Percentiles rank a stretch among this genome's conserved stretches.
Conservation (phyloP, 2,329 filamentous ascomycete species). For the Zymoseptoria passerinii region DNA sequence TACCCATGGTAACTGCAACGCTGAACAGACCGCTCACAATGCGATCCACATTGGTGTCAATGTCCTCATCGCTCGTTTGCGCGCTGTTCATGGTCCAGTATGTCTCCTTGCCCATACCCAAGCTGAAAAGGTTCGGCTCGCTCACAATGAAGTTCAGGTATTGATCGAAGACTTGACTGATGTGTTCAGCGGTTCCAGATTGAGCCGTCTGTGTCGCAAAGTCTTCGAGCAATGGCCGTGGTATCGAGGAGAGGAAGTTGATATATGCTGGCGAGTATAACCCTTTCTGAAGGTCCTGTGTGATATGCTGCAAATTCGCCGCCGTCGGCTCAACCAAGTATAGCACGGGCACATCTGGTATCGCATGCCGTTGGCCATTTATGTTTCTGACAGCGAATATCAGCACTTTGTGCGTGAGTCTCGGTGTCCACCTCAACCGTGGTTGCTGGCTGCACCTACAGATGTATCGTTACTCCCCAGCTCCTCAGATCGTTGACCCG, state of each 20-base stretch:
- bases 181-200: conserved; percentile 76
- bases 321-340: conserved; percentile 89
- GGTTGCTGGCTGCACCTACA: conserved; percentile 47
- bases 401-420: conserved; percentile 24
- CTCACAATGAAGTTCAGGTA: conserved; percentile 96
- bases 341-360: conserved; percentile 91
- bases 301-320: conserved; percentile 73
- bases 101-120: conserved; percentile 85
- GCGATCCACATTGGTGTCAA: conserved; percentile 78
- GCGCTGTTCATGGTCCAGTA: conserved; percentile 97
- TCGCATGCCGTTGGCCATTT: conserved; percentile 71
- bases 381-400: conserved; percentile 53
- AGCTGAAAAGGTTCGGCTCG: conserved; percentile 88
- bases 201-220: conserved; percentile 83
- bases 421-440: conserved; percentile 20
- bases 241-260: conserved; percentile 93
- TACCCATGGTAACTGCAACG: conserved; percentile 96
- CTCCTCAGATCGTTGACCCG: conserved; percentile 85
- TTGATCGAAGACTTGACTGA: conserved; percentile 90
- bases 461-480: conserved; percentile 94
- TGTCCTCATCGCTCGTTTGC: conserved; percentile 78
- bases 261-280: conserved; percentile 91
- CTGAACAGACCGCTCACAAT: conserved; percentile 97
- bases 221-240: conserved; percentile 82
- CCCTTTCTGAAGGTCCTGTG: conserved; percentile 73